A percentile compares a stretch with the other conserved stretches of the same genome.
These are phyloP conservation scores for Mortierella antarctica DNA, from an alignment of 192 early-diverging fungal species.

Conservation along the genomic window DNA sequence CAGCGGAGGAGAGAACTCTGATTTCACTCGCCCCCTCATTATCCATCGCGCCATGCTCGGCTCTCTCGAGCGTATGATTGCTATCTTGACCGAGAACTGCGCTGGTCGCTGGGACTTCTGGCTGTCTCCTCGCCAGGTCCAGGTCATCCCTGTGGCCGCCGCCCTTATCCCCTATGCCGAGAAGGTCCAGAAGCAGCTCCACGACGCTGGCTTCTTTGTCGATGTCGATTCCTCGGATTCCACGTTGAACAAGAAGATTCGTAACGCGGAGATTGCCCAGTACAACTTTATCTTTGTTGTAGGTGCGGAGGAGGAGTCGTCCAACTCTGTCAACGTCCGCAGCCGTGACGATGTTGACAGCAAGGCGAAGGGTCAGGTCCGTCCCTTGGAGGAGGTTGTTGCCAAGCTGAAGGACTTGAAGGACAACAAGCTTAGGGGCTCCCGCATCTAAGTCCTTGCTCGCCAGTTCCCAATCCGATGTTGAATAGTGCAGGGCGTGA, in stretches of 20 bases:
- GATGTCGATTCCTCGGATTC: slow-evolving; percentile 89
- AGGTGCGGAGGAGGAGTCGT: slow-evolving; percentile 83
- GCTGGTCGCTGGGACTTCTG: slow-evolving; percentile 97
- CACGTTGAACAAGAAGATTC: slow-evolving; percentile 98
- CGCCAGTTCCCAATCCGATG: neutral
- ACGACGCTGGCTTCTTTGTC: slow-evolving; percentile 80
- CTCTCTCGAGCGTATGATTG: slow-evolving; percentile 95
- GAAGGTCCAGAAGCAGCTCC: slow-evolving; percentile 75
- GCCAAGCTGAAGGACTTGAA: slow-evolving; percentile 75
- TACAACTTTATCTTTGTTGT: slow-evolving; percentile 99
- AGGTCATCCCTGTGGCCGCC: slow-evolving; percentile 88
- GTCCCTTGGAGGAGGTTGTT: slow-evolving; percentile 78
- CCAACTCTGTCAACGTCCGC: slow-evolving; percentile 88
- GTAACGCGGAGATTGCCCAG: slow-evolving; percentile 91
- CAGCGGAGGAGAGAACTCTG: slow-evolving; percentile 64
- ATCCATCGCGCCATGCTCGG: slow-evolving; percentile 99
- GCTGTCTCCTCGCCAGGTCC: slow-evolving; percentile 94
- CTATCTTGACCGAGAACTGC: slow-evolving; percentile 95
- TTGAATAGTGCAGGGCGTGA: neutral
- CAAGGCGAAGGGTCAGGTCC: slow-evolving; percentile 85
- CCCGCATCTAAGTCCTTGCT: slow-evolving; percentile 61
- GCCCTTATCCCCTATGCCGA: slow-evolving; percentile 86
- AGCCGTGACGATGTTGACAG: slow-evolving; percentile 86
- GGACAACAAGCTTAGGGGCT: slow-evolving; percentile 66
- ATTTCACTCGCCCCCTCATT: slow-evolving; percentile 87